Evolutionary conservation across 2,329 filamentous ascomycete species (phyloP), one percentile per base, ranked within the genome.

Genomic region (Fusarium abutilonis): DNA sequence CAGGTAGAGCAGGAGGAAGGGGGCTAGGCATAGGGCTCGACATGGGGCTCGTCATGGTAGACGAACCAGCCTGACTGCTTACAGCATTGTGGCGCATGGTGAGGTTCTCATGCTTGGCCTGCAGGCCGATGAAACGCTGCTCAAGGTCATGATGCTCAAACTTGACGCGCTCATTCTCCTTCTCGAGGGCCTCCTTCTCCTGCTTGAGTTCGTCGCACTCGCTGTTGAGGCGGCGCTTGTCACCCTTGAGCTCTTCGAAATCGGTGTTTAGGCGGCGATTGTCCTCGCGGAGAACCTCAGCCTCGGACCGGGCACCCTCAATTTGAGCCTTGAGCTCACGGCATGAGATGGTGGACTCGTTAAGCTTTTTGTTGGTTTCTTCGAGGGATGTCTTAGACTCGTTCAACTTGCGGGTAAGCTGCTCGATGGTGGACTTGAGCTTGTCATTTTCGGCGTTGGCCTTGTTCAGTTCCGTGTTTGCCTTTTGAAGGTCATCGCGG

Each of bases 51-150:
- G 68, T 64, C 55, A 71, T 43, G 45, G 66, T 54, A 44, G 52
- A 71, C 53, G 60, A 63, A 28, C 46, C 66, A 51, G 49, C 49
- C 50, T 52, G 64, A 63, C 28, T 56, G 57, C 53, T 69, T 52
- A 74, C 52, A 49, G 65, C 62, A 51, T 74, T 67, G 52, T 68
- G 70, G 44, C 68, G 72, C 60, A 70, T 68, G 45, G 58, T 64
- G 19, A 75, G 67, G 15, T 71, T 72, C 52, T 71, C 69, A 64
- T 70, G 64, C 54, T 69, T 70, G 47, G 70, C 69, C 45, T 70
- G 64, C 17, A 76, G 66, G 8, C 67, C 61, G 28, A 68, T 64
- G 55, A 71, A 63, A 21, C 70, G 63, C 34, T 65, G 52, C 46
- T 63, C 65, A 32, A 74, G 66, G 14, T 64, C 58, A 32, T 70